Base-by-base conservation (phyloP, 2,329 filamentous ascomycete genomes). In the Dothistroma pini region DNA sequence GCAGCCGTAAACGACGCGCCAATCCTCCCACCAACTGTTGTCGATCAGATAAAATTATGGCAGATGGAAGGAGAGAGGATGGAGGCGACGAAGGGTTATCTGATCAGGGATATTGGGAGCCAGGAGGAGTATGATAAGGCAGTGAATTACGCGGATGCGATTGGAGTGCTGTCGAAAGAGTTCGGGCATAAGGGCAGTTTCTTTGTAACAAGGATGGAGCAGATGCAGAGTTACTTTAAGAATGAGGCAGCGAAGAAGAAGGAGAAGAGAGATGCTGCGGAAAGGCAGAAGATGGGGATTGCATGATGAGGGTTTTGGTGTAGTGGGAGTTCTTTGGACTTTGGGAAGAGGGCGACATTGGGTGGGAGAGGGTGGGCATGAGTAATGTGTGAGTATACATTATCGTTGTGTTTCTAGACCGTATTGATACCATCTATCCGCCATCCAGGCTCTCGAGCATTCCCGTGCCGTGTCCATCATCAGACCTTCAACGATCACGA, bases 21-120 rank as follows among this genome's bases (percentile, higher is more conserved):
- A 1, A 85, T 96, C 16, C 83, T 99, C 1, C 95, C 96, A 0
- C 93, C 95, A 0, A 97, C 96, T 0, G 95, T 99, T 16, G 91
- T 97, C 65, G 95, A 99, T 76, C 95, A 99, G 80, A 97, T 99
- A 70, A 85, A 93, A 1, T 85, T 99, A 21, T 99, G 95, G 95
- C 93, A 99, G 79, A 87, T 97, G 56, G 95, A 99, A 76, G 92
- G 93, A 66, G 95, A 99, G 79, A 85, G 95, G 55, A 96, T 99
- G 85, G 90, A 89, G 74, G 86, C 90, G 1, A 91, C 87, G 5
- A 80, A 83, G 0, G 95, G 95, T 0, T 97, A 91, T 74, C 75
- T 97, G 31, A 96, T 99, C 80, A 89, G 89, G 71, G 93, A 97
- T 65, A 96, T 97, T 72, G 72, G 69, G 3, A 63, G 49, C 14